Percentiles rank a stretch among this genome's conserved stretches.
These are phyloP conservation scores for Colletotrichum sojae DNA, from an alignment of 2,329 filamentous ascomycete species.

Conservation along the genomic window DNA sequence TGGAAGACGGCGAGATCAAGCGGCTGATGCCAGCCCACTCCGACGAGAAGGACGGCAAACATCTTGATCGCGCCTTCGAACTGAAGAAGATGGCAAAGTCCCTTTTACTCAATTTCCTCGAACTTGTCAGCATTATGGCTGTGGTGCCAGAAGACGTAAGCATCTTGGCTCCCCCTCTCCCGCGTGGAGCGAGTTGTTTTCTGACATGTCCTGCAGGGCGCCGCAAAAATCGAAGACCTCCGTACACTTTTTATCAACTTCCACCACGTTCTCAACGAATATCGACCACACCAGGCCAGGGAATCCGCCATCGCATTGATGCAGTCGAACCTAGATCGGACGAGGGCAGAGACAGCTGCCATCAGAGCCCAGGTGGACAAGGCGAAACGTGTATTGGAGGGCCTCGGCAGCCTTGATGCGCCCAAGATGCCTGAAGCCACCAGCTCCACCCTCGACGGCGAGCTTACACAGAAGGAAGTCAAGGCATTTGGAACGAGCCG, in stretches of 20 bases:
- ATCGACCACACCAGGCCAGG: constrained; percentile 91
- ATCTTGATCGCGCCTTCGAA: constrained; percentile 75
- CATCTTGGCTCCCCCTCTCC: constrained; percentile 4
- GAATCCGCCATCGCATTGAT: constrained; percentile 90
- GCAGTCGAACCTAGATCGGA: constrained; percentile 84
- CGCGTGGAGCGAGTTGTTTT: background rate
- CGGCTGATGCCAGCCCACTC: constrained; percentile 54
- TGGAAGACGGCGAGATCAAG: constrained; percentile 79
- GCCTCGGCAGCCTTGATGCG: constrained; percentile 70
- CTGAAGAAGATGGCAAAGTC: constrained; percentile 87
- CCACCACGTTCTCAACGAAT: constrained; percentile 94
- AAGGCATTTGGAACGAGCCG: constrained; percentile 6
- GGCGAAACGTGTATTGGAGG: constrained; percentile 80
- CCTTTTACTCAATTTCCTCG: constrained; percentile 88
- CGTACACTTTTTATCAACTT: constrained; percentile 90
- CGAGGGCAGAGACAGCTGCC: constrained; percentile 79
- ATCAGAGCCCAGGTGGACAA: constrained; percentile 78
- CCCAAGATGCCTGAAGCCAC: constrained; percentile 31
- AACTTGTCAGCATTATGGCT: constrained; percentile 81
- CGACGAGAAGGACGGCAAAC: constrained; percentile 64
- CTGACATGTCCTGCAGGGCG: constrained; percentile 60
- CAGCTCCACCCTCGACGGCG: background rate
- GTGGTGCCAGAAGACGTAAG: constrained; percentile 72
- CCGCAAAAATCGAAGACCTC: constrained; percentile 82
- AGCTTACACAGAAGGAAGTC: constrained; percentile 18